Evolutionary conservation across 192 early-diverging fungal genomes (phyloP), one percentile per base, ranked within the genome.

Genomic region (Cladochytrium replicatum): DNA sequence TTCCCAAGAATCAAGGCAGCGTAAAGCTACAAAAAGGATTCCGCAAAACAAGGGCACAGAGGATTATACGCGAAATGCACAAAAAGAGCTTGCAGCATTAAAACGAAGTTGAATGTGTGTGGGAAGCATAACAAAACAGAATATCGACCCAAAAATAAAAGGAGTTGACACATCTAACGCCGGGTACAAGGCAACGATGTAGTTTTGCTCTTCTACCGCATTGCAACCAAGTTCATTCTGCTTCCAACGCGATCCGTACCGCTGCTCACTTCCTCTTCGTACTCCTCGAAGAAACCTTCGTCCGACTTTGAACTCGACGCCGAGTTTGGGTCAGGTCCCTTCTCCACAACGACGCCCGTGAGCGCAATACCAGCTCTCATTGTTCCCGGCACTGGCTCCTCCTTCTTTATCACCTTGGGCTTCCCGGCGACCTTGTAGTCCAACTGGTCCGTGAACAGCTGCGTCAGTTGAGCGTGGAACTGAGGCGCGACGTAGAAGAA

Each of bases 381-480:
- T 37, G 34, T 13, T 13, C 13, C 17, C 34, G 34, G 34, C 17
- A n/a, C n/a, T n/a, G n/a, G n/a, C n/a, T n/a, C n/a, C n/a, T n/a
- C n/a, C n/a, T n/a, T n/a, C n/a, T n/a, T n/a, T n/a, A n/a, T 7
- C 28, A 72, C 31, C 26, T 56, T 38, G 27, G 74, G 74, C 52
- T 76, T 76, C 11, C 57, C 67, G 27, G 74, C 72, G 28, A 76
- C 74, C 51, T 68, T 65, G 66, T 76, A 76, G 32, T 72, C 74
- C 22, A 76, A 50, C 22, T 51, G 43, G 42, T 76, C 67, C 8
- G 74, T 72, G 42, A 67, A 63, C 17, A 76, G 41, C 44, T 76
- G 74, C 15, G 53, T 29, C 7, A 76, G 22, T 43, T 76, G 74
- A 5, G 74, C 74, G 48, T 72, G 55, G 39, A 74, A 62, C 49